Base-by-base conservation (phyloP, 768 basidiomycete genomes). In the Plicaturopsis crispa region DNA sequence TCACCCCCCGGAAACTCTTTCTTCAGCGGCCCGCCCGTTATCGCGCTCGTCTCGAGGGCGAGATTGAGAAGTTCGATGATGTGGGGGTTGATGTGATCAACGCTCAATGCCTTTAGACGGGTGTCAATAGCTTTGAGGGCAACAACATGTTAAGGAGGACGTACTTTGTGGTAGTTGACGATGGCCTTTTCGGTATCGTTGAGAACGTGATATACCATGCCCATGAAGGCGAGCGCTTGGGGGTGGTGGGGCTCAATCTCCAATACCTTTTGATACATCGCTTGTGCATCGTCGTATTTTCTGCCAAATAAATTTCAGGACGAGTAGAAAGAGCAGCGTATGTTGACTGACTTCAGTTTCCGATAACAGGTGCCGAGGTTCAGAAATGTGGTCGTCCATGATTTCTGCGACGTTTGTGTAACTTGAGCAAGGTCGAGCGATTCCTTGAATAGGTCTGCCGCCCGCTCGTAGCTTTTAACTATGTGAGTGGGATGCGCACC, bases 331-430 rank as follows among this genome's bases (percentile, higher is more conserved):
- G 19, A 20, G 4, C 24, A 11, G 38, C 20, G 4, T 8, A 33
- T 32, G 23, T 26, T 26, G 35, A 58, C 78, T 41, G 45, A 89
- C 90, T 74, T 76, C 8, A 86, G 65, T 56, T 87, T 89, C 14
- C 93, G 77, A 48, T 75, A 78, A 38, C 85, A 84, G 18, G 94
- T 96, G 8, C 90, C 96, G 13, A 98, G 73, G 54, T 98, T 99
- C 43, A 94, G 66, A 56, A 88, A 90, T 0, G 93, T 96, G 8
- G 81, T 80, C 1, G 82, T 73, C 93, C 94, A 98, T 0, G 84
- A 77, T 24, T 73, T 73, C 43, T 86, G 80, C 1, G 89, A 86
- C 35, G 79, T 80, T 55, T 96, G 90, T 6, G 90, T 86, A 12
- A 85, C 78, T 43, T 84, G 72, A 1, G 91, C 90, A 4, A 88